Conservation (phyloP, 1,139 yeast species). For the Debaryomycetaceae sp. region DNA sequence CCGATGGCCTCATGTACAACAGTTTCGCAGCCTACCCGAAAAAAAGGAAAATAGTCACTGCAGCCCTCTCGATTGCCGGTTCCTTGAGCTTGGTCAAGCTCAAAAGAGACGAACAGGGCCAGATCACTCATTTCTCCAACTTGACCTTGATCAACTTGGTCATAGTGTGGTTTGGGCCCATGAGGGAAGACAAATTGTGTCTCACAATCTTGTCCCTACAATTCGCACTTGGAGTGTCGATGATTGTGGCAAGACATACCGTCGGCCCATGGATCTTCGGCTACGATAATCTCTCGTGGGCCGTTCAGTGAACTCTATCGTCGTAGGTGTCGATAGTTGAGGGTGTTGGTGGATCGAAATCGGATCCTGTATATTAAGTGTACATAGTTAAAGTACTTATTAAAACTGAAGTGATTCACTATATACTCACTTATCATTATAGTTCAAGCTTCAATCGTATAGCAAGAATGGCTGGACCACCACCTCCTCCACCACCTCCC, state of each 20-base stretch:
- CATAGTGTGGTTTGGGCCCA: constrained; percentile 84
- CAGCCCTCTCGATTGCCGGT: constrained; percentile 34
- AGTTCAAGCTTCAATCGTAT: too few species aligned
- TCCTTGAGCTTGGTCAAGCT: constrained; percentile 50
- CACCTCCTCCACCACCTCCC: constrained; percentile 47
- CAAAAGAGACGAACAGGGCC: constrained; percentile 26
- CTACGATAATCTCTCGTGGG: constrained; percentile 68
- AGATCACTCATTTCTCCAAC: constrained; percentile 59
- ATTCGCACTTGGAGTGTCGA: constrained; percentile 58
- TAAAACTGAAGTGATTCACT: too few species aligned
- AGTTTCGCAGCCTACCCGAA: constrained; percentile 33
- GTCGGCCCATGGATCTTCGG: constrained; percentile 87
- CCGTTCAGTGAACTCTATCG: constrained; percentile 25
- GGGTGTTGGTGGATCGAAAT: too few species aligned
- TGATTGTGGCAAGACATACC: constrained; percentile 75
- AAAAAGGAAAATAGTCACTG: constrained; percentile 14
- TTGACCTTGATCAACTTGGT: constrained; percentile 82
- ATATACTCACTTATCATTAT: too few species aligned
- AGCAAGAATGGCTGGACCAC: constrained; percentile 18
- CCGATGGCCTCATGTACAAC: constrained; percentile 76
- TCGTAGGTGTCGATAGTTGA: too few species aligned
- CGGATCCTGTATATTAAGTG: too few species aligned
- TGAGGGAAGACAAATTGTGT: constrained; percentile 79
- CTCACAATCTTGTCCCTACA: constrained; percentile 56
- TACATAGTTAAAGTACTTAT: too few species aligned